Evolutionary conservation across 345 rosid genomes (phyloP).

Genomic region (Bruguiera sexangula): DNA sequence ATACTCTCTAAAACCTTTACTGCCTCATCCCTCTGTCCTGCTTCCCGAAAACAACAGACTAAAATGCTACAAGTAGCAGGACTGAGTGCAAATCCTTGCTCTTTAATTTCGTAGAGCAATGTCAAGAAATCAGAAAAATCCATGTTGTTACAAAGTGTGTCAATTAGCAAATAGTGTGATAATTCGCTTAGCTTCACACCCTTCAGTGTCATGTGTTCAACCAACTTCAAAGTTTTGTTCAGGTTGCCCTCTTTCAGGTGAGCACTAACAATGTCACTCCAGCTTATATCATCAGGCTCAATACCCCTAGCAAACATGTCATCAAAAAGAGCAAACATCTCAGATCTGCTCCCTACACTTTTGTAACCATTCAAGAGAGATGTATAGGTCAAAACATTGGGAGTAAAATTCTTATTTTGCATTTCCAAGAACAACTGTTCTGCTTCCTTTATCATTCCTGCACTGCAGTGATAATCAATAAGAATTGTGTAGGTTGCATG

Average conservation of each 20-base stretch:
- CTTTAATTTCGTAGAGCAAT: constrained; percentile 35
- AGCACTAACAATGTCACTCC: constrained; percentile 47
- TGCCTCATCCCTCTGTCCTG: constrained; percentile 46
- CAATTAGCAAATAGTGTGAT: constrained; percentile 25
- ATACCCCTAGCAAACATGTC: constrained; percentile 55
- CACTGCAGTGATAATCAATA: constrained; percentile 64
- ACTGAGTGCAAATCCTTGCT: constrained; percentile 44
- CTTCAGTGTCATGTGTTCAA: constrained; percentile 48
- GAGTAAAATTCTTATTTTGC: constrained; percentile 48
- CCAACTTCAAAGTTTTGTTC: constrained; percentile 39
- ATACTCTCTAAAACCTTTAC: constrained; percentile 46
- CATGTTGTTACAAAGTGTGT: constrained; percentile 25
- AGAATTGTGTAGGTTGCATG: constrained; percentile 63
- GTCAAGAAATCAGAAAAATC: constrained; percentile 20
- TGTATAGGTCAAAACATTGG: constrained; percentile 54
- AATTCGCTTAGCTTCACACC: constrained; percentile 33
- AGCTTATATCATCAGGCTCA: constrained; percentile 61
- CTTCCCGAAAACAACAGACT: constrained; percentile 42
- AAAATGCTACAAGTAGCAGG: constrained; percentile 43
- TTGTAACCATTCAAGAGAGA: constrained; percentile 57
- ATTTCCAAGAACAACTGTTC: constrained; percentile 49
- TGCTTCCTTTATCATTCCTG: constrained; percentile 55
- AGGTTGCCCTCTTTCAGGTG: constrained; percentile 50
- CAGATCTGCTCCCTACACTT: constrained; percentile 37
- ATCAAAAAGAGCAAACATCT: constrained; percentile 51